Conservation (phyloP, 257 asterid species). For the Forsythia viridissima region DNA sequence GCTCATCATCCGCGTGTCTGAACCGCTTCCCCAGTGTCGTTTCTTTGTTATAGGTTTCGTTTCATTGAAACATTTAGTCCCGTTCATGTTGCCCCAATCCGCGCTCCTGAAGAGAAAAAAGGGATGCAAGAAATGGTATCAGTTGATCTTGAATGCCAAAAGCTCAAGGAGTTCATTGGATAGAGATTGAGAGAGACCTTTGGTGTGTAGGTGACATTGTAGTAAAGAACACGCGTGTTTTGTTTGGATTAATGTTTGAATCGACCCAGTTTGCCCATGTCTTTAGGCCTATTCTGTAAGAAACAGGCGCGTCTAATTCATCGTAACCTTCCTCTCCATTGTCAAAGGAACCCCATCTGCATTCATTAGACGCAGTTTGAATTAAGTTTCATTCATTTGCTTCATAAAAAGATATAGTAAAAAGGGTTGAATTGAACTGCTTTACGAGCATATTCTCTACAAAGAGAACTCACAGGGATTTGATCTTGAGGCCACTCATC, state of each 20-base stretch:
- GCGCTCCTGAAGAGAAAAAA: slow-evolving; percentile 47
- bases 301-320: slow-evolving; percentile 58
- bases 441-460: not conserved
- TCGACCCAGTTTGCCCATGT: slow-evolving; percentile 99
- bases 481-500: slow-evolving; percentile 82
- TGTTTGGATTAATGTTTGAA: slow-evolving; percentile 67
- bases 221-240: slow-evolving; percentile 76
- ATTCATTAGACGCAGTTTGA: not conserved
- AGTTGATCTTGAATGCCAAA: not conserved
- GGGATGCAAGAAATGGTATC: not conserved
- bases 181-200: slow-evolving; percentile 36
- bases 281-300: slow-evolving; percentile 70
- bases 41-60: slow-evolving; percentile 58
- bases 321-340: slow-evolving; percentile 82
- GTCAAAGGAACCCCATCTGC: slow-evolving; percentile 88
- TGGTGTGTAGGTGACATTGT: slow-evolving; percentile 86
- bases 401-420: not conserved
- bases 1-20: slow-evolving; percentile 61
- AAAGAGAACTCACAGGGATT: slow-evolving; percentile 60
- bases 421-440: not conserved
- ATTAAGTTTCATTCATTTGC: not conserved
- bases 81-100: slow-evolving; percentile 70
- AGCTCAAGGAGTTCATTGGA: not conserved
- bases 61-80: slow-evolving; percentile 81
- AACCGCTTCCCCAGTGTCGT: slow-evolving; percentile 76